Evolutionary conservation across 78 protist species (phyloP).

Genomic region (Bodo saltans): DNA sequence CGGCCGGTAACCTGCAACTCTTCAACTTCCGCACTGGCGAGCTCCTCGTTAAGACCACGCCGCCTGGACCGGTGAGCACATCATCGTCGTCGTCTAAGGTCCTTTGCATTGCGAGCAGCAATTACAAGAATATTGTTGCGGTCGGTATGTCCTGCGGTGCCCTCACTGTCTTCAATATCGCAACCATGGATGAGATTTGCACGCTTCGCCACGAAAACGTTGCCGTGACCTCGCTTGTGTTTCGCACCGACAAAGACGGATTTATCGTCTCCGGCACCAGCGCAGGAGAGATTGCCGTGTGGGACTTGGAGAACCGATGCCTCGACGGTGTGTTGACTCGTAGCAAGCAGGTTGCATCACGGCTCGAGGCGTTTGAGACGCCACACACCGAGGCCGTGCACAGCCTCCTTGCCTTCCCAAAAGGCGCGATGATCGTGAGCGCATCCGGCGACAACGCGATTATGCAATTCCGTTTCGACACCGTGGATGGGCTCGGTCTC

Average conservation of each 20-base stretch:
- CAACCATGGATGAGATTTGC: background rate
- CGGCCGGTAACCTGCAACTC: background rate
- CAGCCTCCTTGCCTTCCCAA: background rate
- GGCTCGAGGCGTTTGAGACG: background rate
- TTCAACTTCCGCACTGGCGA: conserved; percentile 23
- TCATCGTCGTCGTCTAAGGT: background rate
- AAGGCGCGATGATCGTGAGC: background rate
- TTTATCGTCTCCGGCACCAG: background rate
- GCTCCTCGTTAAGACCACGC: background rate
- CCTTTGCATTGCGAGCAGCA: background rate
- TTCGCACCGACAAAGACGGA: background rate
- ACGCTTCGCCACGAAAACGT: background rate
- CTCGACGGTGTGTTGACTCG: conserved; percentile 17
- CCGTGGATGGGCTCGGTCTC: conserved; percentile 3
- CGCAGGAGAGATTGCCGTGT: conserved; percentile 7
- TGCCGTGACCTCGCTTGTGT: conserved; percentile 4
- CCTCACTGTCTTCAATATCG: background rate
- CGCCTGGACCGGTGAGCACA: background rate
- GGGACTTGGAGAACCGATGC: background rate
- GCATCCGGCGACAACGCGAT: conserved; percentile 12
- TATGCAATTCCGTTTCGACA: conserved; percentile 16
- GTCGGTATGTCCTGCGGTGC: background rate
- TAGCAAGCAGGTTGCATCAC: background rate
- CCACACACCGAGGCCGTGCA: background rate
- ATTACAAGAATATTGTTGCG: background rate